Evolutionary conservation across 1,284 basidiomycete species (phyloP).

Genomic region (Ceratobasidium theobromae): DNA sequence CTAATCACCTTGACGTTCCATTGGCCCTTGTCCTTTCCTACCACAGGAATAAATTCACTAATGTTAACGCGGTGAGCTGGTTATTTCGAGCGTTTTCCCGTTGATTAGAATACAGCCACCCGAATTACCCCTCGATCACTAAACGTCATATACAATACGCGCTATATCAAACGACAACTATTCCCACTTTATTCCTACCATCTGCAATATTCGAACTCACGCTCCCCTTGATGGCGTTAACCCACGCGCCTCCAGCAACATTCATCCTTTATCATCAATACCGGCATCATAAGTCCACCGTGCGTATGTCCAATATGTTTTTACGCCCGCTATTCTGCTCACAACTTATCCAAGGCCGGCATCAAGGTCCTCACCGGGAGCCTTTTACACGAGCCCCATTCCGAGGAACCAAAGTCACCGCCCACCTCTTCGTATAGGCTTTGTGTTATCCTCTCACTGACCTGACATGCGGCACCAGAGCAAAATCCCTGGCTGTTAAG

Average conservation of each 20-base stretch:
- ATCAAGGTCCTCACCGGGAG: constrained; percentile 87
- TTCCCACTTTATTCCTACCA: too few relatives aligned
- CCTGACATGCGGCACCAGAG: constrained; percentile 44
- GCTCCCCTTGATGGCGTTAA: too few relatives aligned
- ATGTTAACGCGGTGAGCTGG: too few relatives aligned
- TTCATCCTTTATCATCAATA: constrained; percentile 83
- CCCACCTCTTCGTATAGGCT: constrained; percentile 82
- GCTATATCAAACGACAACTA: too few relatives aligned
- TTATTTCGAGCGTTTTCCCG: too few relatives aligned
- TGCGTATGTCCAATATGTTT: constrained; percentile 48
- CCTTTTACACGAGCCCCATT: constrained; percentile 78
- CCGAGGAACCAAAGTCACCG: constrained; percentile 69
- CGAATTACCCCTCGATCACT: too few relatives aligned
- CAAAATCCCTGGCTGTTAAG: constrained; percentile 51
- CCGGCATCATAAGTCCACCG: constrained; percentile 91
- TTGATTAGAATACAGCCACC: too few relatives aligned
- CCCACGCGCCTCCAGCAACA: constrained; percentile 57
- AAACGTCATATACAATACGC: too few relatives aligned
- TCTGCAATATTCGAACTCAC: too few relatives aligned
- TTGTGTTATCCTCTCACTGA: constrained; percentile 18
- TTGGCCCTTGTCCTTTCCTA: too few relatives aligned
- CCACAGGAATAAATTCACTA: too few relatives aligned
- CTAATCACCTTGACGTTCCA: too few relatives aligned
- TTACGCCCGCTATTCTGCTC: constrained; percentile 53
- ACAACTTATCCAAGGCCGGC: constrained; percentile 87